These are phyloP conservation scores for Auricularia heimuer DNA, from an alignment of 768 basidiomycete species.

Conservation along the genomic window DNA sequence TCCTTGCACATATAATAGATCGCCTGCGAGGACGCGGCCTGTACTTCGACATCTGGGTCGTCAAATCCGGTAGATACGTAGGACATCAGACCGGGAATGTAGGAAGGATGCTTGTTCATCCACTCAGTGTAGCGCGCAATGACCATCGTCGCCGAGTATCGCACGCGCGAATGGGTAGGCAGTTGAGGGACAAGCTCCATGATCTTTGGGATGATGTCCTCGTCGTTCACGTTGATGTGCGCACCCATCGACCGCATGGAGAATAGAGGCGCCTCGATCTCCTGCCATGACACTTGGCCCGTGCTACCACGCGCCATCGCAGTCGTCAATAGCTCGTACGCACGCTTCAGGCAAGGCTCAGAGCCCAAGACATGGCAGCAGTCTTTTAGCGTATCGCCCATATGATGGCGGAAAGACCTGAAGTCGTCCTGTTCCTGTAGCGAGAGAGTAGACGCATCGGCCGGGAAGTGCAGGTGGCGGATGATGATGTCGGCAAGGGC, in stretches of 20 bases:
- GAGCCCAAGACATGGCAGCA: slow-evolving; percentile 91
- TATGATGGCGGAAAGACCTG: slow-evolving; percentile 90
- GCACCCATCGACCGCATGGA: slow-evolving; percentile 98
- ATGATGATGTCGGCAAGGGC: slow-evolving; percentile 81
- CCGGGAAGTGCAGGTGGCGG: slow-evolving; percentile 82
- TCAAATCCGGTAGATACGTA: slow-evolving; percentile 92
- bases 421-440: slow-evolving; percentile 90
- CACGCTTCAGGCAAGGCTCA: slow-evolving; percentile 67
- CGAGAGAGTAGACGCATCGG: slow-evolving; percentile 51
- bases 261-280: slow-evolving; percentile 94
- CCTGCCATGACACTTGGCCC: slow-evolving; percentile 71
- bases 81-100: slow-evolving; percentile 75
- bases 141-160: slow-evolving; percentile 90
- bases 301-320: slow-evolving; percentile 45
- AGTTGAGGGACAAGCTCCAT: slow-evolving; percentile 89
- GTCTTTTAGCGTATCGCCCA: slow-evolving; percentile 98
- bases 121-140: slow-evolving; percentile 95
- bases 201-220: slow-evolving; percentile 85
- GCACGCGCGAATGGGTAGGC: slow-evolving; percentile 82
- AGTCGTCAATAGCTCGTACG: slow-evolving; percentile 69
- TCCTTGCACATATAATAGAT: slow-evolving; percentile 96
- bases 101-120: slow-evolving; percentile 82
- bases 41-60: slow-evolving; percentile 65
- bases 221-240: slow-evolving; percentile 74
- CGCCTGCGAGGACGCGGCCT: slow-evolving; percentile 90